A percentile compares a stretch with the other conserved stretches of the same genome.
These are phyloP conservation scores for Saccharomycopsis oosterbeekiorum DNA, from an alignment of 805 yeast species.

Conservation along the genomic window DNA sequence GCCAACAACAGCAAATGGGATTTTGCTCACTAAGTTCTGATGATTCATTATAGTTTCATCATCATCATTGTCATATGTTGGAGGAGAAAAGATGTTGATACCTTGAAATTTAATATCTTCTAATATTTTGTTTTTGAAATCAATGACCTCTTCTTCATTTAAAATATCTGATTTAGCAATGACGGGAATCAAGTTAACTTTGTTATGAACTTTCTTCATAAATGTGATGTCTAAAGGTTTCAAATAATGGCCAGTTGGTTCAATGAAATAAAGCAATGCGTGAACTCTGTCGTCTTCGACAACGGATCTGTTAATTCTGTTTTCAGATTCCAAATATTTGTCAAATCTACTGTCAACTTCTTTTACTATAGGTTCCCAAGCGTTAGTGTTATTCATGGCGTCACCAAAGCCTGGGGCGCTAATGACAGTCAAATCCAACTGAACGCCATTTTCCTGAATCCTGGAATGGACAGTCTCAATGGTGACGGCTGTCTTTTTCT, in stretches of 20 bases:
- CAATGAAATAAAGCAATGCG: slow-evolving; percentile 83
- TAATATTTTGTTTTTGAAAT: slow-evolving; percentile 67
- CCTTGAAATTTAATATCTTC: slow-evolving; percentile 69
- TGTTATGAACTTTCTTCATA: slow-evolving; percentile 79
- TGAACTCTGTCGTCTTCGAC: slow-evolving; percentile 80
- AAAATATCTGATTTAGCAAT: slow-evolving; percentile 92
- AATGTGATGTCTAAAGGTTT: slow-evolving; percentile 81
- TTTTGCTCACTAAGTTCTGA: slow-evolving; percentile 42
- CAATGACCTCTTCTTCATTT: slow-evolving; percentile 72
- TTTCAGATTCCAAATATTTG: slow-evolving; percentile 81
- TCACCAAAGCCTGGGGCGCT: slow-evolving; percentile 96
- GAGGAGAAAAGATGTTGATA: slow-evolving; percentile 52
- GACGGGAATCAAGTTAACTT: slow-evolving; percentile 88
- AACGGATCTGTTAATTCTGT: slow-evolving; percentile 62
- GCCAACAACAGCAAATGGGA: slow-evolving; percentile 91
- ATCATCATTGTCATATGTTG: slow-evolving; percentile 69
- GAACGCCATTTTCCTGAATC: slow-evolving; percentile 90
- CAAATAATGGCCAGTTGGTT: slow-evolving; percentile 84
- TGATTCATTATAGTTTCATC: slow-evolving; percentile 67
- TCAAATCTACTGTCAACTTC: slow-evolving; percentile 84
- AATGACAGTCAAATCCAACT: slow-evolving; percentile 70
- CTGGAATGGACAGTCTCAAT: slow-evolving; percentile 56
- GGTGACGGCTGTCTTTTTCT: slow-evolving; percentile 30
- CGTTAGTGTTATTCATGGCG: slow-evolving; percentile 62
- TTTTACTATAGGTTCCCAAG: slow-evolving; percentile 87